Evolutionary conservation across 2,329 filamentous ascomycete species (phyloP).

Genomic region (Fusarium equiseti): DNA sequence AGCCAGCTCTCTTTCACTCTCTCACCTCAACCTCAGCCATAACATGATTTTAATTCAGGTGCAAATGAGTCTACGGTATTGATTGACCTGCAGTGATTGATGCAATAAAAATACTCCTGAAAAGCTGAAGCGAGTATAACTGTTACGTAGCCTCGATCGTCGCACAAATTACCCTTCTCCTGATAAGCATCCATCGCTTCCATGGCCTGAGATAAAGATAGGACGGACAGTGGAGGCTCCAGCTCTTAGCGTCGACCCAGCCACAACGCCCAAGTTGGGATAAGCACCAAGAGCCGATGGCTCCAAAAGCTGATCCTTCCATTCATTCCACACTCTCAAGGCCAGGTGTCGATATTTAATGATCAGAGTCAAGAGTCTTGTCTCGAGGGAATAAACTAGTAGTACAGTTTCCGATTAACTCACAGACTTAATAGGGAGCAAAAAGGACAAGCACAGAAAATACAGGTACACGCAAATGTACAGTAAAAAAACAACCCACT

Average conservation of each 20-base stretch:
- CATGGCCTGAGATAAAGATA: conserved; percentile 41
- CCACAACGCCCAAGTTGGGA: conserved; percentile 27
- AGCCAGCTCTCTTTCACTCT: neutral
- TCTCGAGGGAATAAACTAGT: neutral
- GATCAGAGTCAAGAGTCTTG: neutral
- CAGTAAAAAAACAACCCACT: conserved; percentile 20
- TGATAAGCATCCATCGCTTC: conserved; percentile 20
- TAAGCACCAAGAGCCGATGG: conserved; percentile 8
- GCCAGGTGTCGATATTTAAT: conserved; percentile 10
- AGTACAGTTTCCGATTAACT: neutral
- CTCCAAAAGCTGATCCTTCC: conserved; percentile 7
- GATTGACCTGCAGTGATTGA: neutral
- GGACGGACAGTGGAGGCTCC: conserved; percentile 17
- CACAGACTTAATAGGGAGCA: neutral
- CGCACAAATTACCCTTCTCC: conserved; percentile 8
- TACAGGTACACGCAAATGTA: neutral
- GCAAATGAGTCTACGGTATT: neutral
- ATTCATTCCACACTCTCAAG: conserved; percentile 30
- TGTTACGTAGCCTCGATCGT: neutral
- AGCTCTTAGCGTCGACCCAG: conserved; percentile 37
- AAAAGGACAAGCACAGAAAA: neutral
- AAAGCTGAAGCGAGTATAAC: neutral
- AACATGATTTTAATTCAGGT: neutral
- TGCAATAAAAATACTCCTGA: neutral
- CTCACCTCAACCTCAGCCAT: neutral